Evolutionary conservation across 352 stramenopile species (phyloP), one percentile per base, ranked within the genome.

Genomic region (Halophytophthora polymorphica): DNA sequence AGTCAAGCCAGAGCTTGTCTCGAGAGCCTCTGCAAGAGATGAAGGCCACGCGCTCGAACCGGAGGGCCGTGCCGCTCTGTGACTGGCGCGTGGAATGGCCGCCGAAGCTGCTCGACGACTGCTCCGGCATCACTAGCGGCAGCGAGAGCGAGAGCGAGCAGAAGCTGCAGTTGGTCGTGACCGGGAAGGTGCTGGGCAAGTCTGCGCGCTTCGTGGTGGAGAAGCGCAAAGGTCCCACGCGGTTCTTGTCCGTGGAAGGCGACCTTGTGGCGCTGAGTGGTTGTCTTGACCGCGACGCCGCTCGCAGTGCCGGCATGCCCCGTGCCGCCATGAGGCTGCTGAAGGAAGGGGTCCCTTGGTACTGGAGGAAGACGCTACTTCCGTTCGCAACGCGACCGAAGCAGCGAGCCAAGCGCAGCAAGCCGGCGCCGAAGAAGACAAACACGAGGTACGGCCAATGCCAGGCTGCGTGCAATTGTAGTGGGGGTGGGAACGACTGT

Each of bases 261-360:
- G 61, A 71, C n/a, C 70, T 63, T 21, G 64, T 90, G 29, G 31
- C 46, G 19, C 51, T 90, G 33, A 53, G 62, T 14, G 80, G 76
- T 0, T 65, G 53, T 15, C 42, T 86, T 4, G 64, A 83, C 28
- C 68, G 69, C 29, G 59, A 78, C 8, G 47, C 53, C 2, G 71
- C 72, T 0, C 61, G 48, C 19, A 45, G 57, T 21, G 57, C 39
- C 14, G 66, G 68, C 1, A 58, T 86, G 11, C 77, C 80, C 25
- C 36, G 54, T 0, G 44, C 51, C 3, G 66, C 76, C 34, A 64
- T 83, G 48, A 71, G 83, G 37, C 37, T 86, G 15, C 57, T 90
- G 56, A 34, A 66, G 5, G 68, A 79, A 1, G 80, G 80, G 1
- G 64, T 90, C n/a, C 80, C 80, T 15, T 45, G 62, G 12, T 69